Evolutionary conservation across 2,329 filamentous ascomycete species (phyloP).

Genomic region (Xylaria sp.): DNA sequence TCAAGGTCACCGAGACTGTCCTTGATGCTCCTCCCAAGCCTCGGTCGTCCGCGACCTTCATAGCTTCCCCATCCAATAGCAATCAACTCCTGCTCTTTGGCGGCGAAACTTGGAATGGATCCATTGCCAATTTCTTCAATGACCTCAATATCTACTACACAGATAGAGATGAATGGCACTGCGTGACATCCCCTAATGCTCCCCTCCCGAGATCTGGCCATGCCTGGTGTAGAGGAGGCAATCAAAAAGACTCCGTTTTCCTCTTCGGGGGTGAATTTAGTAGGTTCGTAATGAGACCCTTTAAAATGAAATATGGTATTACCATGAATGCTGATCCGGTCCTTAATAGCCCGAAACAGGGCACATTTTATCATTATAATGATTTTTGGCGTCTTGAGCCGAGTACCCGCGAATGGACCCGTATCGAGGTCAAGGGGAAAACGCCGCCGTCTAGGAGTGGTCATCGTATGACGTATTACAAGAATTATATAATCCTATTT

Average conservation of each 20-base stretch:
- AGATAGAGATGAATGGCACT: constrained; percentile 89
- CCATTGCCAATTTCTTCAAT: constrained; percentile 78
- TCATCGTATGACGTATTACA: constrained; percentile 96
- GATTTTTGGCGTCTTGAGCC: constrained; percentile 97
- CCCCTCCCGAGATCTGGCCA: constrained; percentile 92
- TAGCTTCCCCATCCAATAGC: constrained; percentile 85
- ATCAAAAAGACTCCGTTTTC: constrained; percentile 82
- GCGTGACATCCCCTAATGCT: constrained; percentile 89
- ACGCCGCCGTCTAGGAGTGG: constrained; percentile 87
- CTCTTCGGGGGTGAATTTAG: constrained; percentile 97
- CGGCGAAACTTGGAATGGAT: constrained; percentile 95
- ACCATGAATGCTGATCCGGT: constrained; percentile 27
- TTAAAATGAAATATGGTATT: neutral
- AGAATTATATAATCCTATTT: constrained; percentile 95
- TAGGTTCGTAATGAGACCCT: constrained; percentile 56
- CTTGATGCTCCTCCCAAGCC: constrained; percentile 78
- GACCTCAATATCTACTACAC: constrained; percentile 78
- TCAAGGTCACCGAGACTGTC: constrained; percentile 88
- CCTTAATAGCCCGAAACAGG: constrained; percentile 53
- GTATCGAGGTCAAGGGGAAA: constrained; percentile 83
- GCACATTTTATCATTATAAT: constrained; percentile 99
- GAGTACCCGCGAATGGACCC: constrained; percentile 86
- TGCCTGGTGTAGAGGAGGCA: constrained; percentile 92
- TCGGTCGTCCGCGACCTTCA: constrained; percentile 81
- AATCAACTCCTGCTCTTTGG: constrained; percentile 94